Evolutionary conservation across 2,329 filamentous ascomycete species (phyloP).

Genomic region (Aquanectria penicillioides): DNA sequence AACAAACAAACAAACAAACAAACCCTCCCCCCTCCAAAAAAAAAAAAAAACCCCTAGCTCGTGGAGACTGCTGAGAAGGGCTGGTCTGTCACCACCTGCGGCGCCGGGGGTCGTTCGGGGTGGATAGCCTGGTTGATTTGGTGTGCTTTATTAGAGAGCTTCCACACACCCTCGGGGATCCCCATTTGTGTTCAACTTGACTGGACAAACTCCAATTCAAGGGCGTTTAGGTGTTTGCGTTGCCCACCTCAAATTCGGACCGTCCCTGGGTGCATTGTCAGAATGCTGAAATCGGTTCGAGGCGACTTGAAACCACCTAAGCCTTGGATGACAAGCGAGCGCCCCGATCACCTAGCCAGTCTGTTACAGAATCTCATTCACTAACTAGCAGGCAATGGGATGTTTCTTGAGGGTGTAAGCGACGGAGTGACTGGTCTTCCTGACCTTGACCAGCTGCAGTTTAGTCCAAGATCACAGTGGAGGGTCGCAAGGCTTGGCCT

Average conservation of each 20-base stretch:
- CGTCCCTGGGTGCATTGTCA: background rate
- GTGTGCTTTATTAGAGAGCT: background rate
- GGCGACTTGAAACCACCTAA: too few relatives aligned
- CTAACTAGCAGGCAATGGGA: background rate
- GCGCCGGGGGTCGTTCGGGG: conserved; percentile 14
- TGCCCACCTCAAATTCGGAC: too few relatives aligned
- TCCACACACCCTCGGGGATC: conserved; percentile 17
- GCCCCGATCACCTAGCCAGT: too few relatives aligned
- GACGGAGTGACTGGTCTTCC: background rate
- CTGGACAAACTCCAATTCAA: conserved; percentile 7
- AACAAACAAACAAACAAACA: too few relatives aligned
- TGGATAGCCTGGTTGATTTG: conserved; percentile 15
- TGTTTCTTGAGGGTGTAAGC: background rate
- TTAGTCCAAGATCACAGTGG: conserved; percentile 5
- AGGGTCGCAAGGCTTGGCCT: conserved; percentile 21
- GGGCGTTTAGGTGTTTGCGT: conserved; percentile 6
- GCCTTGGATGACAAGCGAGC: too few relatives aligned
- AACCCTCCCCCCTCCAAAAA: too few relatives aligned
- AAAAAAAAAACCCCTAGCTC: conserved; percentile 8
- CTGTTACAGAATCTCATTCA: background rate
- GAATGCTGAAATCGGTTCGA: conserved; percentile 22
- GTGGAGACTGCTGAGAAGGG: conserved; percentile 16
- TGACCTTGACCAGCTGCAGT: conserved; percentile 17
- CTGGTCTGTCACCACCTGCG: conserved; percentile 14
- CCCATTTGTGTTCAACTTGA: background rate